phyloP scores from a whole-genome alignment of 2,329 filamentous ascomycete species.

The Aulographum hederae region DNA sequence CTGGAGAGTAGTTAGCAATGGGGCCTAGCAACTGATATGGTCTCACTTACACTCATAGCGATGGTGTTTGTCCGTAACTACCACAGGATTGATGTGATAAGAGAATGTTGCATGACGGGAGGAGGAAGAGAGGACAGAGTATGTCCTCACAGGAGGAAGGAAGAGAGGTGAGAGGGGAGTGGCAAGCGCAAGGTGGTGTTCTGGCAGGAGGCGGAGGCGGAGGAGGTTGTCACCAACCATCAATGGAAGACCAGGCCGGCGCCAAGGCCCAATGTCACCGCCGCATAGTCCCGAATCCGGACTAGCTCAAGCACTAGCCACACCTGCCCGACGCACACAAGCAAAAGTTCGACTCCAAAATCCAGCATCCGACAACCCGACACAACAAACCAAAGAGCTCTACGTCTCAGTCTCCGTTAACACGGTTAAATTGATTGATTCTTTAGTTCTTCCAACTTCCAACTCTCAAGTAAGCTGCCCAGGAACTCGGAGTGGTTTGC shows the following conservation, averaged over 20 bases:
- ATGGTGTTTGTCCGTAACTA: not conserved
- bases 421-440: constrained; percentile 99
- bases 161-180: not conserved
- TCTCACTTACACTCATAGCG: not conserved
- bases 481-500: not conserved
- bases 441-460: constrained; percentile 47
- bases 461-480: constrained; percentile 1
- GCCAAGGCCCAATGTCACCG: not conserved
- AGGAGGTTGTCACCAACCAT: not conserved
- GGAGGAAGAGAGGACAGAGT: not conserved
- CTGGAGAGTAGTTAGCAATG: constrained; percentile 4
- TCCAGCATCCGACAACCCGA: too few relatives aligned
- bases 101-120: not conserved
- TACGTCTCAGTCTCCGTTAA: constrained; percentile 99
- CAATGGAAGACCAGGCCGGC: not conserved
- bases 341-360: not conserved
- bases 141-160: not conserved
- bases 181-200: not conserved
- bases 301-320: not conserved
- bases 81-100: not conserved
- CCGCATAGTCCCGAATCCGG: not conserved
- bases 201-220: not conserved
- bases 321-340: not conserved
- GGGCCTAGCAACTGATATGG: not conserved
- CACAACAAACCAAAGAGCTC: constrained; percentile 41